A percentile compares a stretch with the other conserved stretches of the same genome.
Evolutionary conservation across 768 basidiomycete species (phyloP).

Genomic region (Phallus indusiatus): DNA sequence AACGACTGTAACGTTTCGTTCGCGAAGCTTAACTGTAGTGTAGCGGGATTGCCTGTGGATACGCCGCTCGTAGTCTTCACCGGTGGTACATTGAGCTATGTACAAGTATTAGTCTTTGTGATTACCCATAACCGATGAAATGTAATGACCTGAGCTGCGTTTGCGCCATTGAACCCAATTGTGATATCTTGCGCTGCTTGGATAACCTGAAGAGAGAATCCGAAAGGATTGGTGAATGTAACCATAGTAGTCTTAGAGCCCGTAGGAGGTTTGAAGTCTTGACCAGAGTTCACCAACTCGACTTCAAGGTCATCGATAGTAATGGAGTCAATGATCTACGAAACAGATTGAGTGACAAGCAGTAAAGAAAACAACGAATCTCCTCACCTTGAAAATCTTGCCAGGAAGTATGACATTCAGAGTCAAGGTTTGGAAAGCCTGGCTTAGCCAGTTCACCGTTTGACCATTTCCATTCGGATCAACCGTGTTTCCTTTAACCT

Average conservation of each 20-base stretch:
- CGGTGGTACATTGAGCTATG: constrained; percentile 43
- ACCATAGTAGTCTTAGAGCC: constrained; percentile 48
- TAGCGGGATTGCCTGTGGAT: constrained; percentile 60
- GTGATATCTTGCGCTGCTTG: constrained; percentile 46
- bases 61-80: constrained; percentile 45
- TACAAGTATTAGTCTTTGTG: neutral
- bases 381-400: constrained; percentile 37
- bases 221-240: constrained; percentile 65
- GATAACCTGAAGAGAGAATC: constrained; percentile 60
- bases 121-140: neutral
- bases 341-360: neutral
- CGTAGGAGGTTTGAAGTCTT: constrained; percentile 52
- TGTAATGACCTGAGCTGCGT: constrained; percentile 42
- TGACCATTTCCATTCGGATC: constrained; percentile 43
- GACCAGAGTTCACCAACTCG: constrained; percentile 37
- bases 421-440: constrained; percentile 60
- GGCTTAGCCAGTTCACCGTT: constrained; percentile 53
- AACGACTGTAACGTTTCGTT: constrained; percentile 48
- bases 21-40: constrained; percentile 47
- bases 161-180: constrained; percentile 35
- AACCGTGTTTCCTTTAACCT: constrained; percentile 50
- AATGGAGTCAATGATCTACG: constrained; percentile 55
- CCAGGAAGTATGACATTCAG: constrained; percentile 56
- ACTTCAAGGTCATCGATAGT: constrained; percentile 47
- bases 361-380: neutral